Conservation (phyloP, 2,329 filamentous ascomycete species). For the Decorospora gaudefroyi region DNA sequence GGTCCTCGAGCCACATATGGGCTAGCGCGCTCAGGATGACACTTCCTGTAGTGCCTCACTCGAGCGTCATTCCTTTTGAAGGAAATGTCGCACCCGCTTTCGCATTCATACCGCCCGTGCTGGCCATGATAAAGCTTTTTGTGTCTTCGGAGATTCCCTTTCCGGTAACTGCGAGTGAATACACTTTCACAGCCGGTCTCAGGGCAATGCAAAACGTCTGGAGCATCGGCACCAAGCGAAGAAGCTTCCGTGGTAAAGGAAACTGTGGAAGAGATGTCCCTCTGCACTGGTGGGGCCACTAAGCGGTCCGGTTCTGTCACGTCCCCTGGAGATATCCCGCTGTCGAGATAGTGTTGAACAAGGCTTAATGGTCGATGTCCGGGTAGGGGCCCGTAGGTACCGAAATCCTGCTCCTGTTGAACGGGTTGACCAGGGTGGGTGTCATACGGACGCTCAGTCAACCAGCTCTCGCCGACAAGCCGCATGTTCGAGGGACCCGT, state of each 20-base stretch:
- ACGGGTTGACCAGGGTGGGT: too few relatives aligned
- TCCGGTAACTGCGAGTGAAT: neutral
- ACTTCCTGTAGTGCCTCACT: neutral
- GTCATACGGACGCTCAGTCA: too few relatives aligned
- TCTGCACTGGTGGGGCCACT: neutral
- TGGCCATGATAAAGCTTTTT: neutral
- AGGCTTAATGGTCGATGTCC: too few relatives aligned
- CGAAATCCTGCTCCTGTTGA: too few relatives aligned
- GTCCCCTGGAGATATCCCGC: too few relatives aligned
- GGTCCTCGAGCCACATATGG: neutral
- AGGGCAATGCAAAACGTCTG: neutral
- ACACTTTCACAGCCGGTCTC: neutral
- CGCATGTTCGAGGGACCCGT: too few relatives aligned
- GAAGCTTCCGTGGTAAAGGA: neutral
- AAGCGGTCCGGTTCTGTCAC: too few relatives aligned
- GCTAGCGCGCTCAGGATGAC: neutral
- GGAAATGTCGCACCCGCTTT: neutral
- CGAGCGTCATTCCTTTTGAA: neutral
- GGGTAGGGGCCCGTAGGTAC: too few relatives aligned
- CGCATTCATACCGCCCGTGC: neutral
- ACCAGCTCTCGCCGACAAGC: too few relatives aligned
- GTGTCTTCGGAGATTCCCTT: neutral
- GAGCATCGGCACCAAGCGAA: neutral
- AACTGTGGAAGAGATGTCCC: neutral
- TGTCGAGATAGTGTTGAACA: too few relatives aligned